Evolutionary conservation across 345 rosid species (phyloP).

Genomic region (Brassica rapa): DNA sequence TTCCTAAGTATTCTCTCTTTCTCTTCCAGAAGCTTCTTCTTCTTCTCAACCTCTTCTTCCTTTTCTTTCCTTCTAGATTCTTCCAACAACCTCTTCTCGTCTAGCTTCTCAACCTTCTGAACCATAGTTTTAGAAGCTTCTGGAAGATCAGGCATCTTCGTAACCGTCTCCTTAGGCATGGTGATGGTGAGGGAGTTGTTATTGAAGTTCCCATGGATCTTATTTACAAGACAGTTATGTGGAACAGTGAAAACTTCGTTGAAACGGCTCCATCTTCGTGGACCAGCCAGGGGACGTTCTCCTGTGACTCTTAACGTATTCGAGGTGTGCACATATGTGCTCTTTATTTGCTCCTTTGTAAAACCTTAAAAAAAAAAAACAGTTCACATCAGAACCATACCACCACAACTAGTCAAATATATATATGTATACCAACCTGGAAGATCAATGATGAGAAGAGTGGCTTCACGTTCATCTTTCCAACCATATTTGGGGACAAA

Average conservation of each 20-base stretch:
- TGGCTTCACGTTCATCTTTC: slow-evolving; percentile 45
- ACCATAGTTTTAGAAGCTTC: slow-evolving; percentile 9
- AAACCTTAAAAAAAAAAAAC: too few species aligned
- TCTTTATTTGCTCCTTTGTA: slow-evolving; percentile 50
- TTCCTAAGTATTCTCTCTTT: not conserved
- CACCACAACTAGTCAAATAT: not conserved
- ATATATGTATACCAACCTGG: not conserved
- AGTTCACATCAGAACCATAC: not conserved
- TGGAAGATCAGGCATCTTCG: slow-evolving; percentile 28
- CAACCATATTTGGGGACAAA: slow-evolving; percentile 49
- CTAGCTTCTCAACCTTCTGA: too few species aligned
- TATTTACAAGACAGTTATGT: slow-evolving; percentile 46
- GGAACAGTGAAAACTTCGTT: slow-evolving; percentile 53
- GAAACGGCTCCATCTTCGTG: slow-evolving; percentile 47
- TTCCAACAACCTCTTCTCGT: too few species aligned
- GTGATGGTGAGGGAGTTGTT: slow-evolving; percentile 48
- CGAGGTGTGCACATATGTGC: slow-evolving; percentile 40
- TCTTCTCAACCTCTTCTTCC: too few species aligned
- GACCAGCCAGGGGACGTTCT: slow-evolving; percentile 40
- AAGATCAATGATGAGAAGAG: not conserved
- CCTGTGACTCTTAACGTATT: slow-evolving; percentile 50
- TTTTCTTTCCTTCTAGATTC: too few species aligned
- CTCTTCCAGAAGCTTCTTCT: not conserved
- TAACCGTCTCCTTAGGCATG: slow-evolving; percentile 51
- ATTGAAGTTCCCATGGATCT: slow-evolving; percentile 24